Percentiles rank a stretch among this genome's conserved stretches.
Conservation (phyloP, 202 grass and related monocot genomes). For the Sporobolus alterniflorus region DNA sequence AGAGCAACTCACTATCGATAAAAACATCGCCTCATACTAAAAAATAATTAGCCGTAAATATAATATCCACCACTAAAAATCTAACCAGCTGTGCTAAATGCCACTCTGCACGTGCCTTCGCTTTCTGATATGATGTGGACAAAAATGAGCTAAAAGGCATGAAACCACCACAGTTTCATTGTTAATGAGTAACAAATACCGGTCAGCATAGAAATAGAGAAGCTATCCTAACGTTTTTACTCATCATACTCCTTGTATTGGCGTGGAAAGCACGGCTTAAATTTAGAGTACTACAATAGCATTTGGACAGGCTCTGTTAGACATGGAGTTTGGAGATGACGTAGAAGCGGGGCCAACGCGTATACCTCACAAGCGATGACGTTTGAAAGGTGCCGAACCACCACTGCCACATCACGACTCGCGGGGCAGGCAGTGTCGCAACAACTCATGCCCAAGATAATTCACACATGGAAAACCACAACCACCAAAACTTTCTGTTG, state of each 20-base stretch:
- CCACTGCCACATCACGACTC: conserved; percentile 8
- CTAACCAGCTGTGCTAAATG: no score
- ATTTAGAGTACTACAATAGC: background rate
- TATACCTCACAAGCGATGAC: background rate
- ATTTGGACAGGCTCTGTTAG: background rate
- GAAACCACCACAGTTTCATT: background rate
- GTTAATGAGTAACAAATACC: background rate
- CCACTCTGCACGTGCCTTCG: no score
- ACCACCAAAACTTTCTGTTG: conserved; percentile 23
- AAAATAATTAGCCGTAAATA: no score
- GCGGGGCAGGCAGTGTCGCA: background rate
- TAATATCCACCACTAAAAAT: no score
- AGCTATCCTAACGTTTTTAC: background rate
- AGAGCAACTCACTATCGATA: no score
- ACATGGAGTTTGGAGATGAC: background rate
- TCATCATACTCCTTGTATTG: background rate
- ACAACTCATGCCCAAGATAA: conserved; percentile 3
- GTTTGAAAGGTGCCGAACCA: conserved; percentile 24
- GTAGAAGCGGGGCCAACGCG: conserved; percentile 12
- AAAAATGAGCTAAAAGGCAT: background rate
- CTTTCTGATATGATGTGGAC: background rate
- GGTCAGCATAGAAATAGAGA: background rate
- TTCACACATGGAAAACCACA: background rate
- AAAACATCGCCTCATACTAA: no score
- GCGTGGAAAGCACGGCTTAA: background rate